These are phyloP conservation scores for Melampsora americana DNA, from an alignment of 1,284 basidiomycete genomes.

Conservation along the genomic window DNA sequence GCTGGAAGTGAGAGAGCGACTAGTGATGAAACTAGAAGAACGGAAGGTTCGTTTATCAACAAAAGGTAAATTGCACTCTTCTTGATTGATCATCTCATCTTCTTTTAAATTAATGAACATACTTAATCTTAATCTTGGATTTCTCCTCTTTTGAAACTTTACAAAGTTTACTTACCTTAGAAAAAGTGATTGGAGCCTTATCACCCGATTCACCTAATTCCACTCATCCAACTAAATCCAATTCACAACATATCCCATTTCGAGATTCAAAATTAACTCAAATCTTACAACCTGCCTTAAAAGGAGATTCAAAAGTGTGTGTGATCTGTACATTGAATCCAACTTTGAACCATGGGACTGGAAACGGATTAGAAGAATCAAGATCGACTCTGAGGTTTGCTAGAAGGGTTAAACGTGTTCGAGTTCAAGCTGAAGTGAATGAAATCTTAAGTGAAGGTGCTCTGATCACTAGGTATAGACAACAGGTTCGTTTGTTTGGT, in stretches of 20 bases:
- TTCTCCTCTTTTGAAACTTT: too few relatives aligned
- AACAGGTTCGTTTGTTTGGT: conserved; percentile 22
- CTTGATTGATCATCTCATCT: too few relatives aligned
- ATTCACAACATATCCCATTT: conserved; percentile 51
- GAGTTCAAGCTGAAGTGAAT: conserved; percentile 83
- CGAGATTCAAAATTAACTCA: conserved; percentile 54
- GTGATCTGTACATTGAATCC: conserved; percentile 54
- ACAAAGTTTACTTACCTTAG: conserved; percentile 49
- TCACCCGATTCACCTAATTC: conserved; percentile 46
- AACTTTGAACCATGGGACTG: conserved; percentile 41
- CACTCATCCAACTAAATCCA: background rate
- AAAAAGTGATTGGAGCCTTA: conserved; percentile 53
- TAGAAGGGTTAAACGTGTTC: conserved; percentile 72
- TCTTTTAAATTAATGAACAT: too few relatives aligned
- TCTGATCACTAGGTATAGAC: conserved; percentile 71
- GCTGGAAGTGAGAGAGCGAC: conserved; percentile 63
- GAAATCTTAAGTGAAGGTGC: conserved; percentile 90
- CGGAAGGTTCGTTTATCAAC: conserved; percentile 61
- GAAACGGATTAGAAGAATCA: conserved; percentile 67
- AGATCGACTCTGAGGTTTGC: conserved; percentile 84
- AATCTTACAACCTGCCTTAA: conserved; percentile 53
- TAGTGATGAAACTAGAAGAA: conserved; percentile 58
- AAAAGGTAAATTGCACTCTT: too few relatives aligned
- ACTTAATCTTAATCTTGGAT: too few relatives aligned
- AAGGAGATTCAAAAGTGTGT: conserved; percentile 52